Evolutionary conservation across 768 basidiomycete species (phyloP), one percentile per base, ranked within the genome.

Genomic region (Termitomyces sp.): DNA sequence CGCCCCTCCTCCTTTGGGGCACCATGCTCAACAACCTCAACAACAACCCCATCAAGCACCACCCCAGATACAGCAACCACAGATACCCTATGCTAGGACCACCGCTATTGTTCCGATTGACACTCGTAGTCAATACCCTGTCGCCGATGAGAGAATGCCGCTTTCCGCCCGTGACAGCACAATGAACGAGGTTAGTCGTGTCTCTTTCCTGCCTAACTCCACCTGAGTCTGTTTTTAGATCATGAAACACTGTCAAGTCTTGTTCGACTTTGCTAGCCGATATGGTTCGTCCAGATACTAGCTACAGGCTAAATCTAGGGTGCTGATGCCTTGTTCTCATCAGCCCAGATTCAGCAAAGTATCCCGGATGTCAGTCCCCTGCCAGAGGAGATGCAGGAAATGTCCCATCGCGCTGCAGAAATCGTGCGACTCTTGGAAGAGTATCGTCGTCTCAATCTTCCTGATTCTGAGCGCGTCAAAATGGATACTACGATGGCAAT

Each of bases 391-490:
- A 70, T 91, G 11, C 74, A 79, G 52, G 87, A 91, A 63, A 93
- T 92, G 91, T 79, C 84, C 9, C 80, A 81, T 16, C 80, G 83
- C 36, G 91, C 91, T 22, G 76, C 78, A 55, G 75, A 83, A 55
- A 90, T 93, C 28, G 85, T 91, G 20, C 81, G 83, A 54, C 79
- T 92, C 20, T 73, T 92, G 40, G 88, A 91, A 64, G 82, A 85
- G 45, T 76, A 87, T 62, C 76, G 82, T 40, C 77, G 83, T 16
- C 63, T 82, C 52, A 75, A 78, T 49, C 60, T 71, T 22, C 73
- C 77, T 16, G 79, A 79, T 49, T 66, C 65, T 7, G 77, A 78
- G 38, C 70, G 72, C 40, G 65, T 65, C 59, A 76, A 77, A 63
- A 62, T 72, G 24, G 73, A 70, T 24, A 67, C 35, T 63, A 52